Evolutionary conservation across 2,329 filamentous ascomycete genomes (phyloP), one percentile per base, ranked within the genome.

Genomic region (Epichloe elymi): DNA sequence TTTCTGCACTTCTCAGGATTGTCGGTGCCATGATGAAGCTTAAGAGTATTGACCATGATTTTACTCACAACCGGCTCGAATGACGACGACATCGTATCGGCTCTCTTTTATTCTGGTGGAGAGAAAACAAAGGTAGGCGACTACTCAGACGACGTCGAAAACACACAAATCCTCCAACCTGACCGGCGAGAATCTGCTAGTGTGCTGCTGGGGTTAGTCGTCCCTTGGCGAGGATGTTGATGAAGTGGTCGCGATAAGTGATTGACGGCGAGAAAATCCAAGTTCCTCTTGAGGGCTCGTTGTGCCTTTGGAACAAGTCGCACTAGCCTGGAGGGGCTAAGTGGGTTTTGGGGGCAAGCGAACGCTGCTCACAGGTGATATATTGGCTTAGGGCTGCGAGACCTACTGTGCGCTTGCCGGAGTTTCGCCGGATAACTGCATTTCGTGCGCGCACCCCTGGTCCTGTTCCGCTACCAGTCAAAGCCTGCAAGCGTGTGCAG

Each of bases 31-130:
- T 48, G 51, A 56, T 53, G 45, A 48, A 47, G 39, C 38, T 35
- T 23, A 17, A 43, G 38, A 41, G 35, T n/a, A 14, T 47, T 42
- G 45, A 43, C 30, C 30, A 30, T 46, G 30, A 40, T 45, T 48
- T 51, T 65, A 83, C 80, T 83, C 74, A 84, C 81, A 76, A 82
- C 79, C 71, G 73, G 69, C 76, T 84, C 81, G 73, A 84, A 83
- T 50, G 52, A 54, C 67, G 76, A 78, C 70, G 80, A 83, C 80
- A 83, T 83, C 69, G 74, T 79, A 63, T 59, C 60, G 64, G 70
- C 66, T 67, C 60, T 63, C 63, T 58, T 60, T 60, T 48, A 17
- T 41, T 55, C 56, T 57, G 59, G 54, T 60, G 59, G 61, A 61
- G 56, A 56, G 49, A 58, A 57, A 58, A 56, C 50, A 57, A 57